Conservation (phyloP, 768 basidiomycete species). For the Mycena kentingensis region DNA sequence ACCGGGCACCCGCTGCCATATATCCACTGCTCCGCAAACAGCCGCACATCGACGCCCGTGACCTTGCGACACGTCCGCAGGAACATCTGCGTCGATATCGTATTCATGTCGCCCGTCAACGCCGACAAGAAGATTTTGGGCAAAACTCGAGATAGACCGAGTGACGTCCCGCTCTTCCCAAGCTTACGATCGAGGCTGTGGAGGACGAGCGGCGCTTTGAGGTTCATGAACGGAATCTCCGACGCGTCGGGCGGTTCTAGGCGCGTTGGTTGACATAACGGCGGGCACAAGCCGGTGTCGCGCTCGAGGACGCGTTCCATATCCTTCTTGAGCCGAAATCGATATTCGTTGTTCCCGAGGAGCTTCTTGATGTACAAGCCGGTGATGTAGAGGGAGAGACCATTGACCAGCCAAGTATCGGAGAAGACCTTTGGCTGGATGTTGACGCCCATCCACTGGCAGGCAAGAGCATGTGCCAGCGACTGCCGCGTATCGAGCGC, state of each 20-base stretch:
- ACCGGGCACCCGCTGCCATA: conserved; percentile 95
- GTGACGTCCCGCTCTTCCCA: conserved; percentile 92
- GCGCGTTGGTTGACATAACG: conserved; percentile 88
- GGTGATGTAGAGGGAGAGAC: conserved; percentile 87
- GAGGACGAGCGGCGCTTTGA: conserved; percentile 94
- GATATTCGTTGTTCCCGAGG: conserved; percentile 95
- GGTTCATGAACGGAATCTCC: conserved; percentile 83
- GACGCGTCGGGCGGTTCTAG: conserved; percentile 82
- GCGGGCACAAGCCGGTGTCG: conserved; percentile 88
- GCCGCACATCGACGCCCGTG: conserved; percentile 84
- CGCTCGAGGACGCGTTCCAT: conserved; percentile 88
- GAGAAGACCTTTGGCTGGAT: conserved; percentile 92
- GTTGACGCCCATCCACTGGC: conserved; percentile 97
- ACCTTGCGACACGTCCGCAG: conserved; percentile 91
- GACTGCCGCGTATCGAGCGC: conserved; percentile 87
- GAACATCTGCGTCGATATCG: conserved; percentile 87
- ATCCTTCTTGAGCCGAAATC: conserved; percentile 93
- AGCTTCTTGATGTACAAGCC: conserved; percentile 84
- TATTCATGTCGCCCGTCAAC: conserved; percentile 88
- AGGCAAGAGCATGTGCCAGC: conserved; percentile 85
- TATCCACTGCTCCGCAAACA: conserved; percentile 99
- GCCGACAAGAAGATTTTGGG: conserved; percentile 95
- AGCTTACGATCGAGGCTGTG: conserved; percentile 93
- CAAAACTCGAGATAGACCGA: conserved; percentile 91
- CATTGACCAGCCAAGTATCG: conserved; percentile 97